Percentiles rank a stretch among this genome's conserved stretches.
These are phyloP conservation scores for Leccinum uliginosum DNA, from an alignment of 768 basidiomycete genomes.

Conservation along the genomic window DNA sequence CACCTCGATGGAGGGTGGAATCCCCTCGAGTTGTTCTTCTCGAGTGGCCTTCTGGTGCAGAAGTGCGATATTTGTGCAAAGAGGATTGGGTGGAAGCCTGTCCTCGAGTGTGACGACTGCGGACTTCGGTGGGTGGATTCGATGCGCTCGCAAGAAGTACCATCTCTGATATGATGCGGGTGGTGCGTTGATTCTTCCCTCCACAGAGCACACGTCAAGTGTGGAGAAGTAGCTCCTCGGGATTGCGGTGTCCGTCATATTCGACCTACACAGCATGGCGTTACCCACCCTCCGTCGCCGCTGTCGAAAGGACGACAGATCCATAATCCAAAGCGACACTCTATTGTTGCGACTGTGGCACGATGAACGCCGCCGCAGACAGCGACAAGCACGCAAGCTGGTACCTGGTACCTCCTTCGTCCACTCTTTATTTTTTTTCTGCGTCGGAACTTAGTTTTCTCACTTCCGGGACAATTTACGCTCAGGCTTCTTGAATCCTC, in stretches of 20 bases:
- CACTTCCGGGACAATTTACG: constrained; percentile 9
- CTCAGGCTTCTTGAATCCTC: constrained; percentile 3
- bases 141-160: constrained; percentile 8
- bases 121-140: constrained; percentile 52
- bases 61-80: constrained; percentile 84
- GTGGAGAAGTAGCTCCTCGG: constrained; percentile 75
- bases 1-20: constrained; percentile 52
- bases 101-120: constrained; percentile 88
- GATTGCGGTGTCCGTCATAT: constrained; percentile 66
- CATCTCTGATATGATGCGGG: constrained; percentile 16
- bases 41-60: constrained; percentile 61
- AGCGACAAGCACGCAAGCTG: constrained; percentile 15
- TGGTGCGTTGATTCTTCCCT: constrained; percentile 10
- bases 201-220: constrained; percentile 77
- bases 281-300: constrained; percentile 20
- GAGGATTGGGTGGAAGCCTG: constrained; percentile 81
- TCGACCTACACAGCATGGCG: constrained; percentile 22
- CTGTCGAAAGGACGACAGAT: constrained; percentile 25
- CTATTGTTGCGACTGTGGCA: constrained; percentile 18
- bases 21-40: constrained; percentile 76
- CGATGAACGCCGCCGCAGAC: constrained; percentile 21
- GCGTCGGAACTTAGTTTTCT: constrained; percentile 4
- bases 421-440: constrained; percentile 4
- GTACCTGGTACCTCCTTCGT: neutral
- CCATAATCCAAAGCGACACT: constrained; percentile 26